Conservation (phyloP, 805 yeast species). For the Myxozyma mucilagina region DNA sequence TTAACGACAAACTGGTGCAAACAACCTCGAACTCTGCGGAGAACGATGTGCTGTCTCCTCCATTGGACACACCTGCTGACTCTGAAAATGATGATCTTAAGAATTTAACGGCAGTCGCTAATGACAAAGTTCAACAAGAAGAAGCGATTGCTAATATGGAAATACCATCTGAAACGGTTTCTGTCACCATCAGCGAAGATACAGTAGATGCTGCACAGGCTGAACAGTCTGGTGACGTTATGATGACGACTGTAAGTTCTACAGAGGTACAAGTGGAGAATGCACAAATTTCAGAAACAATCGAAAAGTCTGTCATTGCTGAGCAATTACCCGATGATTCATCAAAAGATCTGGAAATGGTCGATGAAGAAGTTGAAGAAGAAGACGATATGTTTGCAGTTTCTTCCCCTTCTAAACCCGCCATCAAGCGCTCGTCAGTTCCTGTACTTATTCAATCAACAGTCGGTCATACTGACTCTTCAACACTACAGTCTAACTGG, state of each 20-base stretch:
- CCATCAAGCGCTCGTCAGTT: conserved; percentile 1
- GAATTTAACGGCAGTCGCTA: not conserved
- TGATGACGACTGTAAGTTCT: no score
- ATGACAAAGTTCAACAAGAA: not conserved
- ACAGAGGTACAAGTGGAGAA: not conserved
- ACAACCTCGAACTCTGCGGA: no score
- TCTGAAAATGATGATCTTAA: not conserved
- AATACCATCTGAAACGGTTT: not conserved
- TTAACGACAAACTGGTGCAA: no score
- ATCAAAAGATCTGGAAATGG: conserved; percentile 7
- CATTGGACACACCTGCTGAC: not conserved
- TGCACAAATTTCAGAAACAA: not conserved
- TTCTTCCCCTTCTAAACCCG: conserved; percentile 1
- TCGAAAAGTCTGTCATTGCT: not conserved
- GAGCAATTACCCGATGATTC: not conserved
- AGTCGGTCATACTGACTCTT: conserved; percentile 14
- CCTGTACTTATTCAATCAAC: conserved; percentile 10
- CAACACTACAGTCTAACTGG: conserved; percentile 38
- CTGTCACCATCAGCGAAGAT: not conserved
- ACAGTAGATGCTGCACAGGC: no score
- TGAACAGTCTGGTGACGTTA: no score
- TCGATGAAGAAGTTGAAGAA: conserved; percentile 27
- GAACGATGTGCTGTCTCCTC: no score
- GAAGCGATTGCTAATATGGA: not conserved
- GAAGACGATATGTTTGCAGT: conserved; percentile 37